Conservation (phyloP, 352 stramenopile genomes). For the Blastocystis sp. region DNA sequence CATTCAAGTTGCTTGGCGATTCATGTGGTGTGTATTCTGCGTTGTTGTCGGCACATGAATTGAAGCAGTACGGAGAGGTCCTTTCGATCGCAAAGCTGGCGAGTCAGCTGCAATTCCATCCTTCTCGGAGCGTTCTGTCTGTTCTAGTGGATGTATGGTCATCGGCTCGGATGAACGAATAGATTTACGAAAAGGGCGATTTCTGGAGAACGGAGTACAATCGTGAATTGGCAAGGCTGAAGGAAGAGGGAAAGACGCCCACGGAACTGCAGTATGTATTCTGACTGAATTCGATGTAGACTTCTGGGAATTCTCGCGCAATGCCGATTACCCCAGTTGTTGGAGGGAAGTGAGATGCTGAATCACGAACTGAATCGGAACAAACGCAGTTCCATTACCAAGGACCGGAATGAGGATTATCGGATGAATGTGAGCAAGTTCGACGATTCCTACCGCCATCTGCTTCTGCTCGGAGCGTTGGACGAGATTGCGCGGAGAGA, state of each 20-base stretch:
- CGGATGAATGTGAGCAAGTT: constrained; percentile 15
- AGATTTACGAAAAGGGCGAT: constrained; percentile 69
- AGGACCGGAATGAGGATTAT: constrained; percentile 33
- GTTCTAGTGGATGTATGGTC: constrained; percentile 43
- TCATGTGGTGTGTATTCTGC: constrained; percentile 8
- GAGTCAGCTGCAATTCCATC: background rate
- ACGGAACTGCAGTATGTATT: constrained; percentile 32
- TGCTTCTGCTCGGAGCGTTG: constrained; percentile 36
- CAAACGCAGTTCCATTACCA: background rate
- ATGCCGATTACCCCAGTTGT: constrained; percentile 34
- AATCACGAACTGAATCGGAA: background rate
- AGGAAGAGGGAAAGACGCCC: constrained; percentile 34
- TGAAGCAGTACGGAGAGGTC: constrained; percentile 2
- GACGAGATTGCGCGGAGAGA: background rate
- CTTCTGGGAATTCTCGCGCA: constrained; percentile 44
- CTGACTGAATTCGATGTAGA: background rate
- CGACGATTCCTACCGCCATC: constrained; percentile 15
- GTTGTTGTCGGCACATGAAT: constrained; percentile 30
- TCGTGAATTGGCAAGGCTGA: constrained; percentile 1
- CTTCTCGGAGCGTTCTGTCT: constrained; percentile 12
- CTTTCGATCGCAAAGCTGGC: constrained; percentile 23
- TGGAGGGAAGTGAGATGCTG: constrained; percentile 29
- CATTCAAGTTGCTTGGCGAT: background rate
- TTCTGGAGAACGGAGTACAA: constrained; percentile 57
- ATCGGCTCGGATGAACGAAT: background rate